A percentile compares a stretch with the other conserved stretches of the same genome.
phyloP scores from a whole-genome alignment of 805 yeast species.

The Blastobotrys attinorum region DNA sequence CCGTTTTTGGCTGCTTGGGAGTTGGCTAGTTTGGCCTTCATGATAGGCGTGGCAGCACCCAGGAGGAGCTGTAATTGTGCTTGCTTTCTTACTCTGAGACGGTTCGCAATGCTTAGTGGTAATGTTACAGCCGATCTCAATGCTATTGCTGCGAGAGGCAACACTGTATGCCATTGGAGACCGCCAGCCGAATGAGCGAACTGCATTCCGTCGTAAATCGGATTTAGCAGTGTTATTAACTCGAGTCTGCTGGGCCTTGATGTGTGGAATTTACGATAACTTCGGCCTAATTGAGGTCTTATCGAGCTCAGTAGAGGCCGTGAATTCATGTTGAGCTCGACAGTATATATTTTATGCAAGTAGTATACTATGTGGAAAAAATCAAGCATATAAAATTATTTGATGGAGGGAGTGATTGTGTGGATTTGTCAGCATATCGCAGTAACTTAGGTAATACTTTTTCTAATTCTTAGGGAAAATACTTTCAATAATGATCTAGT shows the following conservation, averaged over 20 bases:
- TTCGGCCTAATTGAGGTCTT: not conserved
- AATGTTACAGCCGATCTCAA: conserved; percentile 61
- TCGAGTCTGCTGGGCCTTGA: conserved; percentile 5
- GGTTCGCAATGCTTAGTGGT: conserved; percentile 69
- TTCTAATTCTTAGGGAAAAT: too few relatives aligned
- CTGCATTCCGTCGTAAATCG: conserved; percentile 19
- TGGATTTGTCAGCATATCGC: too few relatives aligned
- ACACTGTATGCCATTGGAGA: conserved; percentile 75
- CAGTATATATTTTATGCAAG: not conserved
- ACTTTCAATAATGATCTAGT: too few relatives aligned
- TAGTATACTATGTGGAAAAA: not conserved
- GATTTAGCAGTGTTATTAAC: conserved; percentile 12
- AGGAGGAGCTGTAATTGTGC: conserved; percentile 63
- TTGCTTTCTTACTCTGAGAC: conserved; percentile 64
- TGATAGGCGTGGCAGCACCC: conserved; percentile 66
- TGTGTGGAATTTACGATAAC: not conserved
- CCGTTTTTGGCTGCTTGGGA: conserved; percentile 24
- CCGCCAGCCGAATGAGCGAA: conserved; percentile 31
- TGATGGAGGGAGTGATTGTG: too few relatives aligned
- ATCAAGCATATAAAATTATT: too few relatives aligned
- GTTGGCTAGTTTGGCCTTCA: conserved; percentile 45
- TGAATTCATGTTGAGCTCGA: not conserved
- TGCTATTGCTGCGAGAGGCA: conserved; percentile 64
- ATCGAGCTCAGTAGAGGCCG: too few relatives aligned
- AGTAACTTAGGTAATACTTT: too few relatives aligned